phyloP scores from a whole-genome alignment of 73 alveolate genomes.

The Paramecium sexaurelia region DNA sequence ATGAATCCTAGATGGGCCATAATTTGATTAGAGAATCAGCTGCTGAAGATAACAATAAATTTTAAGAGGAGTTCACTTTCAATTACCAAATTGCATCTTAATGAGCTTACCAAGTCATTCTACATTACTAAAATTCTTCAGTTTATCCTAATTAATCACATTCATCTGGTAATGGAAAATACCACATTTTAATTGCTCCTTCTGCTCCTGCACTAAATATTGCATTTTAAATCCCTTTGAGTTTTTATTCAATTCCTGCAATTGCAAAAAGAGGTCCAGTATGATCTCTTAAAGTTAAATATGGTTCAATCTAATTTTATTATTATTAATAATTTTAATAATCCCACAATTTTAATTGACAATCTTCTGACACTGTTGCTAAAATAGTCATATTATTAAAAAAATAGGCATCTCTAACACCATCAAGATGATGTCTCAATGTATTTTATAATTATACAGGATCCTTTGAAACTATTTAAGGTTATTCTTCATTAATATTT shows the following conservation, averaged over 20 bases:
- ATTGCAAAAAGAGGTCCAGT: conserved; percentile 64
- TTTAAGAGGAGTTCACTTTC: background rate
- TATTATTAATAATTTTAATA: background rate
- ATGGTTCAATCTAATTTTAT: conserved; percentile 47
- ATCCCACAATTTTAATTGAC: conserved; percentile 67
- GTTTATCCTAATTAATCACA: conserved; percentile 9
- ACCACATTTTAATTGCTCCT: conserved; percentile 63
- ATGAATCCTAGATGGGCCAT: conserved; percentile 38
- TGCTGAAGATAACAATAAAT: conserved; percentile 56
- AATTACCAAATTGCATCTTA: conserved; percentile 64
- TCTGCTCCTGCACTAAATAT: conserved; percentile 63
- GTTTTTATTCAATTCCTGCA: conserved; percentile 30
- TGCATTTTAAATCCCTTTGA: conserved; percentile 23
- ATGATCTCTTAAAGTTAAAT: conserved; percentile 69
- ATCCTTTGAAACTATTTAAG: background rate
- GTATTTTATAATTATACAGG: background rate
- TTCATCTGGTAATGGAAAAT: conserved; percentile 54
- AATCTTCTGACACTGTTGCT: conserved; percentile 64
- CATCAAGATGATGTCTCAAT: conserved; percentile 62
- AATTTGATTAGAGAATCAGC: conserved; percentile 50
- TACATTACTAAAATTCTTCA: conserved; percentile 38
- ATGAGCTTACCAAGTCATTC: conserved; percentile 61
- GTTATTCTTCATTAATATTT: conserved; percentile 11
- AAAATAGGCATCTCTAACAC: conserved; percentile 63
- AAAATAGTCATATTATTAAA: conserved; percentile 16